Evolutionary conservation across 345 rosid species (phyloP).

Genomic region (Pugionium dolabratum): DNA sequence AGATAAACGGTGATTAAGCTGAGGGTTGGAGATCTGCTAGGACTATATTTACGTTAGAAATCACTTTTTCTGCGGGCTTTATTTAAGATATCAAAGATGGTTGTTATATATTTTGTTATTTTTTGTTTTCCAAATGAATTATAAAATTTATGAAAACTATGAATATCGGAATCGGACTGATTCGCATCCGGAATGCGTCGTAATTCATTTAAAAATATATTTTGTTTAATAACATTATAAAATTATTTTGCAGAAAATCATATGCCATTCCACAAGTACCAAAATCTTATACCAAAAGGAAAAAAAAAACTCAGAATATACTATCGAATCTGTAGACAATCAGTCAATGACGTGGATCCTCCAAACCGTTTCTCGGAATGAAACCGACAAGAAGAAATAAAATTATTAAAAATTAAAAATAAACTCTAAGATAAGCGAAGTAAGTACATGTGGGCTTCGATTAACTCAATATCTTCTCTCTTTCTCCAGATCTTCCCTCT

Average conservation of each 20-base stretch:
- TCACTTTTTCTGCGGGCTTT: too few species aligned
- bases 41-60: too few species aligned
- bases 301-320: not conserved
- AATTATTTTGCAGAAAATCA: not conserved
- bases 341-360: constrained; percentile 9
- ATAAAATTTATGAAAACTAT: too few species aligned
- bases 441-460: constrained; percentile 32
- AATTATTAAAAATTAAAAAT: not conserved
- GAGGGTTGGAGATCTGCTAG: too few species aligned
- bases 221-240: too few species aligned
- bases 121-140: too few species aligned
- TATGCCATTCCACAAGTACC: not conserved
- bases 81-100: too few species aligned
- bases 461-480: not conserved
- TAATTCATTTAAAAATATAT: too few species aligned
- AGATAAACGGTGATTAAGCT: too few species aligned
- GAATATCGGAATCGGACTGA: too few species aligned
- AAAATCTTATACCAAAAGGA: not conserved
- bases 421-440: constrained; percentile 19
- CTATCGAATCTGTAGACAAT: not conserved
- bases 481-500: constrained; percentile 4
- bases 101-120: too few species aligned
- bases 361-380: not conserved
- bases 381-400: not conserved
- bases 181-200: too few species aligned